A percentile compares a stretch with the other conserved stretches of the same genome.
These are phyloP conservation scores for Diaporthe vexans DNA, from an alignment of 2,329 filamentous ascomycete genomes.

Conservation along the genomic window DNA sequence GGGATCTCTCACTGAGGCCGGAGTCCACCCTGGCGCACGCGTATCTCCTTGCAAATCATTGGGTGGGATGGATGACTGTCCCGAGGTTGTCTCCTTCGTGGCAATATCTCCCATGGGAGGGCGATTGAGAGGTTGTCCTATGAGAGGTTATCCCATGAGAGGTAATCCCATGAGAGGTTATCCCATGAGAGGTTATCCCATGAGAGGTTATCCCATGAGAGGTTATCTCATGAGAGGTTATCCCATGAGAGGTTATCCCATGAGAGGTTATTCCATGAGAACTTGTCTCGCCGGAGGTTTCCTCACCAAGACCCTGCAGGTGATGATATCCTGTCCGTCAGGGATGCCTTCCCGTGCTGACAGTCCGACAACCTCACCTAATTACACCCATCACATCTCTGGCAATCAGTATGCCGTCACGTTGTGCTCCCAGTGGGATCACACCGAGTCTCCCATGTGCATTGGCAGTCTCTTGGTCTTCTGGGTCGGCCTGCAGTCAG, in stretches of 20 bases:
- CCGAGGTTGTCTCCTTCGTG: background rate
- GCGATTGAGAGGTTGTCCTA: background rate
- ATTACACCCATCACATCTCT: slow-evolving; percentile 8
- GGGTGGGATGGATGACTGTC: background rate
- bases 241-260: background rate
- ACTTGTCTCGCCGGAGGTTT: no score
- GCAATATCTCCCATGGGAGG: no score
- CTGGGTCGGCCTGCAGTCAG: background rate
- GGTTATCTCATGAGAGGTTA: background rate
- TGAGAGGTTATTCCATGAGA: background rate
- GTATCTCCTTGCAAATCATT: background rate
- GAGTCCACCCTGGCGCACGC: background rate
- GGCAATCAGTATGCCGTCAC: background rate
- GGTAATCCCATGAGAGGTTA: no score
- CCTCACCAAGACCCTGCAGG: background rate
- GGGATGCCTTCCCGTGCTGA: background rate
- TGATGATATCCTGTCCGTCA: background rate
- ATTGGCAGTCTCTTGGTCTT: slow-evolving; percentile 11
- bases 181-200: background rate
- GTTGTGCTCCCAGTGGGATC: slow-evolving; percentile 15
- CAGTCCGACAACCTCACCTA: background rate
- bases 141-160: background rate
- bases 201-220: background rate
- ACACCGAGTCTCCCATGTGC: slow-evolving; percentile 20
- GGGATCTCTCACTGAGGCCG: background rate